Evolutionary conservation across 768 basidiomycete genomes (phyloP).

Genomic region (Tricholoma furcatifolium): DNA sequence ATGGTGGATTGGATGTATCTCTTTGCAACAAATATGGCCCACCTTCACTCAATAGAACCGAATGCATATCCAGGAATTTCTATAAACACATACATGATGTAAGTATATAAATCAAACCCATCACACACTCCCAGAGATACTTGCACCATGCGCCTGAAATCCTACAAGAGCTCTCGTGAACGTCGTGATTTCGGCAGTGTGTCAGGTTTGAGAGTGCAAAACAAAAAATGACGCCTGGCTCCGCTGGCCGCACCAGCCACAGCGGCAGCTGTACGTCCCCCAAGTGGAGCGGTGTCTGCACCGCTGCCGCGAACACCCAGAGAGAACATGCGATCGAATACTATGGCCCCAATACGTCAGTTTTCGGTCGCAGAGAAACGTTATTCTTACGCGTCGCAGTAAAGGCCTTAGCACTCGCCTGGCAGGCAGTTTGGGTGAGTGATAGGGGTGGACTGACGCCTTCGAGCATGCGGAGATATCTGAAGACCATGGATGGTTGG

Average conservation of each 20-base stretch:
- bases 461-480: conserved; percentile 88
- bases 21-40: conserved; percentile 12
- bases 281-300: conserved; percentile 59
- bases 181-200: conserved; percentile 32
- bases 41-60: conserved; percentile 10
- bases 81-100: background rate
- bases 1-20: conserved; percentile 16
- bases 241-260: conserved; percentile 64
- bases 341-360: conserved; percentile 38
- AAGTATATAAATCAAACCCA: background rate
- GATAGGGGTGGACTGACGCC: conserved; percentile 87
- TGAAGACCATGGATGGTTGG: conserved; percentile 90
- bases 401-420: conserved; percentile 87
- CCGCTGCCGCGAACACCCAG: conserved; percentile 79
- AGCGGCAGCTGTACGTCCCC: conserved; percentile 61
- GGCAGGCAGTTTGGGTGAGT: conserved; percentile 85
- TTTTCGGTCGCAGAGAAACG: background rate
- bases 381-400: conserved; percentile 69
- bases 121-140: background rate
- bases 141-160: no score
- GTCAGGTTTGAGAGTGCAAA: conserved; percentile 73
- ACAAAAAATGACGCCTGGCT: conserved; percentile 82
- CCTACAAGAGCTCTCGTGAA: conserved; percentile 22
- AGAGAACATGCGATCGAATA: conserved; percentile 89
- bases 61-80: background rate